Conservation (phyloP, 805 yeast species). For the Saturnispora kantuleensis region DNA sequence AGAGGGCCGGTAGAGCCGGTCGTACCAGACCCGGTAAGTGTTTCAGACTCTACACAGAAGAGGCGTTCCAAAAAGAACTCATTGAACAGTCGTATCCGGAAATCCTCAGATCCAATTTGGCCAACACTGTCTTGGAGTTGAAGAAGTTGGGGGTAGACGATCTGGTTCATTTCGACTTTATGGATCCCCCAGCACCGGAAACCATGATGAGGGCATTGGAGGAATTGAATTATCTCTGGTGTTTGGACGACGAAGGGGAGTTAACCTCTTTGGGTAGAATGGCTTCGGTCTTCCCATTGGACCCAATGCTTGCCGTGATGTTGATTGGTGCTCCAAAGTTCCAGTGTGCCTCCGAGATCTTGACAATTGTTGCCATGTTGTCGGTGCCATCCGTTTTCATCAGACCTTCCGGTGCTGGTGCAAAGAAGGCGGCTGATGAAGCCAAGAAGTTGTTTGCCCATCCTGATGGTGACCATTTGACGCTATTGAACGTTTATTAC, state of each 20-base stretch:
- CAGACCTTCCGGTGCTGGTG: slow-evolving; percentile 78
- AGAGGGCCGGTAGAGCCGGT: slow-evolving; percentile 99
- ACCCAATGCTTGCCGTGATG: slow-evolving; percentile 92
- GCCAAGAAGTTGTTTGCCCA: slow-evolving; percentile 82
- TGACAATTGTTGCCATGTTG: slow-evolving; percentile 80
- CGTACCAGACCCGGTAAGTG: slow-evolving; percentile 92
- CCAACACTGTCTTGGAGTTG: slow-evolving; percentile 85
- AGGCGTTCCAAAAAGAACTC: slow-evolving; percentile 87
- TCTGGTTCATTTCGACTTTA: slow-evolving; percentile 93
- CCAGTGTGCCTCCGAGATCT: slow-evolving; percentile 79
- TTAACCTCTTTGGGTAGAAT: slow-evolving; percentile 81
- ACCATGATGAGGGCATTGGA: slow-evolving; percentile 99
- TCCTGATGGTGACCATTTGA: slow-evolving; percentile 90
- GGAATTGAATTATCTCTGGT: slow-evolving; percentile 82
- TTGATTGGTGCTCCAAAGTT: slow-evolving; percentile 80
- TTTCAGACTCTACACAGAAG: slow-evolving; percentile 91
- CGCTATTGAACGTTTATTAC: slow-evolving; percentile 78
- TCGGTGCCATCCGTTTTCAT: slow-evolving; percentile 93
- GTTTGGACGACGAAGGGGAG: slow-evolving; percentile 87
- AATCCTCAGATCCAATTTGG: slow-evolving; percentile 80
- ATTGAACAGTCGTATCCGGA: slow-evolving; percentile 96
- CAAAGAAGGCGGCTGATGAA: slow-evolving; percentile 85
- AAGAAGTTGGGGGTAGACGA: slow-evolving; percentile 94
- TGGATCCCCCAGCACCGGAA: slow-evolving; percentile 99
- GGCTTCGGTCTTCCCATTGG: slow-evolving; percentile 90